phyloP scores from a whole-genome alignment of 495 filamentous ascomycete genomes.

The Venustampulla echinocandica region DNA sequence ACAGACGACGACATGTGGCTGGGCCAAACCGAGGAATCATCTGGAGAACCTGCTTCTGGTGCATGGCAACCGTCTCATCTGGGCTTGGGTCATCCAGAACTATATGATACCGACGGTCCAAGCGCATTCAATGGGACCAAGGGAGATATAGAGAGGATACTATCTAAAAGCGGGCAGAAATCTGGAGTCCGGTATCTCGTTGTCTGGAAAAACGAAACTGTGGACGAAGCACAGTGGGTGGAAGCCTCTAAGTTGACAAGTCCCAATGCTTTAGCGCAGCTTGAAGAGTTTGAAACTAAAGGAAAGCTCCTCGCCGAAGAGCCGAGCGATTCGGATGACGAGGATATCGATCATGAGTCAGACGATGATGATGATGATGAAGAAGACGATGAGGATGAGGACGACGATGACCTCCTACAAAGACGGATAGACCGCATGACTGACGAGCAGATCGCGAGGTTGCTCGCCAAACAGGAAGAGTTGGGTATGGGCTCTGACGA shows the following conservation, averaged over 20 bases:
- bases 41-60: constrained; percentile 12
- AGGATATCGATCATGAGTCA: constrained; percentile 17
- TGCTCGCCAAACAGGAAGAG: constrained; percentile 59
- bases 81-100: constrained; percentile 32
- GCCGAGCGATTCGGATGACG: constrained; percentile 21
- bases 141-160: constrained; percentile 28
- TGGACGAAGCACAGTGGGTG: constrained; percentile 45
- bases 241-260: constrained; percentile 26
- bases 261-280: constrained; percentile 21
- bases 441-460: constrained; percentile 50
- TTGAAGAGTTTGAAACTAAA: constrained; percentile 34
- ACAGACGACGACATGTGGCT: constrained; percentile 29
- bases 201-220: constrained; percentile 31
- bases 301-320: constrained; percentile 26
- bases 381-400: constrained; percentile 25
- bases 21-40: constrained; percentile 14
- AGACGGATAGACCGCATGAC: constrained; percentile 28
- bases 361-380: constrained; percentile 20
- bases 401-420: constrained; percentile 26
- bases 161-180: constrained; percentile 33
- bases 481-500: constrained; percentile 51
- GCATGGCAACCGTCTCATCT: constrained; percentile 1
- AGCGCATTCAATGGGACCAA: constrained; percentile 33
- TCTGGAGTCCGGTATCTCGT: constrained; percentile 44
- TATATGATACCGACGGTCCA: constrained; percentile 37